Percentiles rank a stretch among this genome's conserved stretches.
Conservation (phyloP, 2,329 filamentous ascomycete species). For the Talaromyces sp. region DNA sequence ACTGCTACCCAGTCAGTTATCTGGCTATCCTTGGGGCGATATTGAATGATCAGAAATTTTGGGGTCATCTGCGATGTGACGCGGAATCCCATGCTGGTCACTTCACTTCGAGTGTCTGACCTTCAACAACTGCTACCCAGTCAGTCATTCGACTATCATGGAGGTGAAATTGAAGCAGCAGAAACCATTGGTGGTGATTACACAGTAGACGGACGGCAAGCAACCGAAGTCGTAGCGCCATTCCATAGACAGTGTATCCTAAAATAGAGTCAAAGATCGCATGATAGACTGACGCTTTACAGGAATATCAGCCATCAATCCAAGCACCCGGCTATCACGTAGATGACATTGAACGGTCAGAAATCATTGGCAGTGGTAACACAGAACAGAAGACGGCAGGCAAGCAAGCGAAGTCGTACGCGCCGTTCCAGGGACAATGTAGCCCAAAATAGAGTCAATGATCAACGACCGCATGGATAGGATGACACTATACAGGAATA, state of each 20-base stretch:
- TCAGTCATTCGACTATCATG: no score
- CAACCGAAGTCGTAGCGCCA: background rate
- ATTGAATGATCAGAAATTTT: no score
- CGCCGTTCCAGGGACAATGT: background rate
- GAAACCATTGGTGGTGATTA: background rate
- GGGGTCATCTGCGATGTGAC: no score
- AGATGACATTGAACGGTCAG: no score
- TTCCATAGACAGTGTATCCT: background rate
- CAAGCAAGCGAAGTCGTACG: background rate
- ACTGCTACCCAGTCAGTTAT: background rate
- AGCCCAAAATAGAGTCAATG: slow-evolving; percentile 8
- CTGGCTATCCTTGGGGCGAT: no score
- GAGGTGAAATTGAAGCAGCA: no score
- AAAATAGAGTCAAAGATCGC: slow-evolving; percentile 1
- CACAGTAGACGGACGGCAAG: background rate
- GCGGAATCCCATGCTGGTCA: no score
- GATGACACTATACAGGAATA: background rate
- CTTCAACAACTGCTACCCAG: background rate
- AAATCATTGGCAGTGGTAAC: background rate
- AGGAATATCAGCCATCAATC: background rate
- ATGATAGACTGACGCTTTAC: background rate
- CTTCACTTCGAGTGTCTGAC: no score
- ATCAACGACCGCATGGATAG: background rate
- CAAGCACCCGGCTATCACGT: no score
- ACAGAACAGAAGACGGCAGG: background rate